Conservation (phyloP, 306 rosid species). For the Morella rubra region DNA sequence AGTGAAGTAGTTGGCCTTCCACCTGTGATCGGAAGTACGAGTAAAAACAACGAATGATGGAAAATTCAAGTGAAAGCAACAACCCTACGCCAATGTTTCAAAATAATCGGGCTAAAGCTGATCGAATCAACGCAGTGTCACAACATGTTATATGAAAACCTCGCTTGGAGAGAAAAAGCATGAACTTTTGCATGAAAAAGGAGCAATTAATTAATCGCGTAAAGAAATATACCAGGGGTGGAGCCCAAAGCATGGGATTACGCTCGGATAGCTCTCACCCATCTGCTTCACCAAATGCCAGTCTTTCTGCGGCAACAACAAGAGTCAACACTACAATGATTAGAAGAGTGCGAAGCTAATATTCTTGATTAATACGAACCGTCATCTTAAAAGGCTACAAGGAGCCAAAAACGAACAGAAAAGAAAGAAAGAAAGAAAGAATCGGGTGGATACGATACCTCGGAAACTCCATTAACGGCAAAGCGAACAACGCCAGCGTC, state of each 20-base stretch:
- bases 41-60: too few relatives aligned
- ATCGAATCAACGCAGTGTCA: too few relatives aligned
- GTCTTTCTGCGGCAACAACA: conserved; percentile 39
- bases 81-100: not conserved
- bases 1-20: not conserved
- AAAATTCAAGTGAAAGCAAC: not conserved
- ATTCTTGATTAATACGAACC: not conserved
- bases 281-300: conserved; percentile 77
- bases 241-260: conserved; percentile 79
- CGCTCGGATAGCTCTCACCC: conserved; percentile 48
- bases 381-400: not conserved
- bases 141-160: too few relatives aligned
- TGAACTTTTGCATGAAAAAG: not conserved
- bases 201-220: not conserved
- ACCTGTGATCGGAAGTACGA: not conserved
- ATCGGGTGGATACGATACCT: conserved; percentile 21
- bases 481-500: conserved; percentile 63
- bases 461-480: conserved; percentile 72
- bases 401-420: too few relatives aligned
- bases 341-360: conserved; percentile 1
- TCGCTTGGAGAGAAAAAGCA: not conserved
- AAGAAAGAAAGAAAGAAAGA: not conserved
- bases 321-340: not conserved
- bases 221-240: conserved; percentile 63
- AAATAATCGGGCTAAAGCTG: not conserved